A percentile compares a stretch with the other conserved stretches of the same genome.
Conservation (phyloP, 495 filamentous ascomycete species). For the Achaetomiella virescens region DNA sequence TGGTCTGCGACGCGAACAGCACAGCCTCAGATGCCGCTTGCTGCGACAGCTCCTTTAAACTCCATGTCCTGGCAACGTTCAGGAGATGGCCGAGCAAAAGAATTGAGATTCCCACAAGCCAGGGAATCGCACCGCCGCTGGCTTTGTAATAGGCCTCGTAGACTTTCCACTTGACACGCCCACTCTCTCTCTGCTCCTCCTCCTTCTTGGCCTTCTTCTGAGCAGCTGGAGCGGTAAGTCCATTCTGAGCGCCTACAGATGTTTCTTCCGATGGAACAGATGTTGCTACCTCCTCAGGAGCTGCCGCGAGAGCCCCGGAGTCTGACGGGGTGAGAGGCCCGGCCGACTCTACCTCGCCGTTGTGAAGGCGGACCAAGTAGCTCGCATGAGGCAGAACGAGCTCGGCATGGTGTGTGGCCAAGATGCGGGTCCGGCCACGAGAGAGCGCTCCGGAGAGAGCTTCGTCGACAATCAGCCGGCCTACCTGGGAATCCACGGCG, state of each 20-base stretch:
- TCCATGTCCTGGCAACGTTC: constrained; percentile 27
- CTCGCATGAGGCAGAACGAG: constrained; percentile 53
- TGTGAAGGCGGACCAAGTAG: constrained; percentile 54
- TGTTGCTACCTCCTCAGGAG: constrained; percentile 9
- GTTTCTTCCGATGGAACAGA: neutral
- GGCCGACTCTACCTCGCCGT: constrained; percentile 50
- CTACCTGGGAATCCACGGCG: constrained; percentile 52
- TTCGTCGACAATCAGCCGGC: constrained; percentile 42
- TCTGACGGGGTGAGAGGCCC: constrained; percentile 40
- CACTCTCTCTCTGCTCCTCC: constrained; percentile 50
- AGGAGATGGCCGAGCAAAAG: constrained; percentile 43
- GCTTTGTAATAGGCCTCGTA: constrained; percentile 54
- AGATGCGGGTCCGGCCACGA: constrained; percentile 42
- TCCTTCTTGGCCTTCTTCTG: constrained; percentile 29
- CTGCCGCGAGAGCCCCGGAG: constrained; percentile 26
- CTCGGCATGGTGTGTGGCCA: constrained; percentile 49
- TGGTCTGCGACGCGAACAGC: constrained; percentile 6
- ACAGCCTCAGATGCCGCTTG: constrained; percentile 14
- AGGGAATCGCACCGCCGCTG: constrained; percentile 50
- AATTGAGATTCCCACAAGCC: constrained; percentile 41
- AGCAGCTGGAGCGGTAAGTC: constrained; percentile 27
- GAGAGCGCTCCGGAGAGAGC: constrained; percentile 45
- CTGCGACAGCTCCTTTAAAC: constrained; percentile 30
- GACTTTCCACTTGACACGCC: constrained; percentile 48
- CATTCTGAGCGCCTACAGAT: neutral